Evolutionary conservation across 1,284 basidiomycete species (phyloP), one percentile per base, ranked within the genome.

Genomic region (Tilletia setariae): DNA sequence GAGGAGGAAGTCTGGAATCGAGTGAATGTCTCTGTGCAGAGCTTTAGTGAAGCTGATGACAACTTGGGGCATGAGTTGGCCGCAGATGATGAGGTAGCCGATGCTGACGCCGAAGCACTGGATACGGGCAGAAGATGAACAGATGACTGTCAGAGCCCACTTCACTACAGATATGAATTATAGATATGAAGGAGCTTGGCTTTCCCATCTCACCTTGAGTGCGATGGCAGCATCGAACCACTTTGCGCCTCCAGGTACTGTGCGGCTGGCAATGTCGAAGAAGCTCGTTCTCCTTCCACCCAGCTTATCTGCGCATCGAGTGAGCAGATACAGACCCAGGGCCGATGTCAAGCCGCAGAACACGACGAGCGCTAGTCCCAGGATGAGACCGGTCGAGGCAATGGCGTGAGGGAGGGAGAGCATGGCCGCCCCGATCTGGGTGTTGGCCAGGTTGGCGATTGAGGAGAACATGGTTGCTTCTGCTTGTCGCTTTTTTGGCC

Each of bases 151-250:
- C 6, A 64, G 40, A n/a, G 9, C 35, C 7, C 61, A 7, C 32
- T 63, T 9, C 19, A n/a, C 23, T 42, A 43, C 21, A n/a, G 32
- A 16, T 19, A 46, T 46, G 44, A 46, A 46, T 46, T 46, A n/a
- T n/a, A 46, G 44, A 46, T 1, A 46, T 46, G n/a, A n/a, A n/a
- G n/a, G n/a, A n/a, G n/a, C 13, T 46, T n/a, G n/a, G 15, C 44
- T 46, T 46, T 46, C 13, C 44, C n/a, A 15, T 9, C 72, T 51
- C 32, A 74, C 70, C 64, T 82, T 82, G 82, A 91, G 90, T 1
- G 94, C 94, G 76, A 99, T 97, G 7, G 95, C 94, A 2, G 90
- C 87, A 83, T 98, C 92, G 76, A 95, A 93, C 82, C 92, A 91
- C 66, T 92, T 86, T 0, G 91, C 90, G 0, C 90, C 90, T 44